Conservation (phyloP, 805 yeast genomes). For the fission yeast (Schizosaccharomyces pombe) region DNA sequence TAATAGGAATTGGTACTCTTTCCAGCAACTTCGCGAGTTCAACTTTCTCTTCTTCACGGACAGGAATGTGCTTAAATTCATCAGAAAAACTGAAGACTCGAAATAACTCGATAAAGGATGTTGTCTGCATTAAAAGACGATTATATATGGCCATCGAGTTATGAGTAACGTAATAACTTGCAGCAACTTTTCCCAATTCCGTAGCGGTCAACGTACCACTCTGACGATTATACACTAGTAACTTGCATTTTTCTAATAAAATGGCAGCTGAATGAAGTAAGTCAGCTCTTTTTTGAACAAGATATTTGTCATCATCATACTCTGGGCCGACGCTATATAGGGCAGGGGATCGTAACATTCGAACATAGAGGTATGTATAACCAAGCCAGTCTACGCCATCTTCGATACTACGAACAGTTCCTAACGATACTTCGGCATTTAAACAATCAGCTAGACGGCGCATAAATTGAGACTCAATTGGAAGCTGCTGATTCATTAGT, state of each 20-base stretch:
- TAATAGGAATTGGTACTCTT: conserved; percentile 67
- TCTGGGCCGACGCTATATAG: conserved; percentile 55
- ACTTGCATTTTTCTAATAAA: conserved; percentile 29
- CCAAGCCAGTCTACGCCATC: conserved; percentile 69
- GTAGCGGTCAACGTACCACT: conserved; percentile 31
- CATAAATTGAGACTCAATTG: conserved; percentile 74
- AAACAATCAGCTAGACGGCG: conserved; percentile 44
- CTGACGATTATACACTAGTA: conserved; percentile 33
- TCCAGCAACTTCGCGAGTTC: conserved; percentile 50
- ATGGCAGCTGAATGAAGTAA: conserved; percentile 55
- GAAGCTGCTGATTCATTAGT: conserved; percentile 69
- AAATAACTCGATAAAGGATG: conserved; percentile 49
- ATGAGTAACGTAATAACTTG: conserved; percentile 63
- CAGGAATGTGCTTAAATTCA: conserved; percentile 65
- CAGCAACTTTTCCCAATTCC: conserved; percentile 62
- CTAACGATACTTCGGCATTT: conserved; percentile 71
- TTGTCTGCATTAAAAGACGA: conserved; percentile 36
- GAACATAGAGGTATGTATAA: conserved; percentile 49
- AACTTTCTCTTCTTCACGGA: conserved; percentile 60
- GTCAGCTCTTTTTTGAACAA: conserved; percentile 35
- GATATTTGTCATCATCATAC: conserved; percentile 26
- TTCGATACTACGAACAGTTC: conserved; percentile 31
- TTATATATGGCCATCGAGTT: conserved; percentile 48
- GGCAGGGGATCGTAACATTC: conserved; percentile 53
- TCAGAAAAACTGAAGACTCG: conserved; percentile 57